These are phyloP conservation scores for Monosporozyma solicola DNA, from an alignment of 805 yeast genomes.

Conservation along the genomic window DNA sequence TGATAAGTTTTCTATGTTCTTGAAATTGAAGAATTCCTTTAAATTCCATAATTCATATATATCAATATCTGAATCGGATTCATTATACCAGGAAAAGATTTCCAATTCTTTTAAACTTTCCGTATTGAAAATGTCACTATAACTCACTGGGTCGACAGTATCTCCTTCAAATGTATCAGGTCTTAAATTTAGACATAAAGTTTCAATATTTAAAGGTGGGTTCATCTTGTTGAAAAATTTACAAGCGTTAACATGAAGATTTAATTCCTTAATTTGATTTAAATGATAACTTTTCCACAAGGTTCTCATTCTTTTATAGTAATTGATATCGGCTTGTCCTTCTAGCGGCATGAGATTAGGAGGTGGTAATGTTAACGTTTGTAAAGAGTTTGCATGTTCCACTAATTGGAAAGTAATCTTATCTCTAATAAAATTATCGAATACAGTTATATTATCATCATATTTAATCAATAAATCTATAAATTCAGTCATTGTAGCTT, in stretches of 20 bases:
- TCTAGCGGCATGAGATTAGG: constrained; percentile 18
- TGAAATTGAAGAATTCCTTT: constrained; percentile 25
- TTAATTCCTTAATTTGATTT: constrained; percentile 15
- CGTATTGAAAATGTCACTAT: constrained; percentile 28
- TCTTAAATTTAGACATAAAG: constrained; percentile 22
- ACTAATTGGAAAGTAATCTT: constrained; percentile 12
- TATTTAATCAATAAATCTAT: constrained; percentile 10
- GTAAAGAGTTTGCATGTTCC: constrained; percentile 8
- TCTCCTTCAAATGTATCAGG: constrained; percentile 19
- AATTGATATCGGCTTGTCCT: constrained; percentile 9
- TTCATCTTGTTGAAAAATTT: constrained; percentile 14
- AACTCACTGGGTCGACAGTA: constrained; percentile 7
- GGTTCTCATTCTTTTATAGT: constrained; percentile 9
- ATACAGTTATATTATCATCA: constrained; percentile 14
- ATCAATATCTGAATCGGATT: constrained; percentile 7
- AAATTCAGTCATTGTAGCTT: constrained; percentile 10
- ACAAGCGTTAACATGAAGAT: constrained; percentile 22
- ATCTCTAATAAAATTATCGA: constrained; percentile 19
- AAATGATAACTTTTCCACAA: constrained; percentile 11
- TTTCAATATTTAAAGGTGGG: constrained; percentile 16
- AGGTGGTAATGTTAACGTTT: constrained; percentile 20
- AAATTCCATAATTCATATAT: constrained; percentile 21
- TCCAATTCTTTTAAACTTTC: constrained; percentile 24
- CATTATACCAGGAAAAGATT: constrained; percentile 33
- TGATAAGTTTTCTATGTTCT: constrained; percentile 26